Percentiles rank a stretch among this genome's conserved stretches.
Evolutionary conservation across 306 rosid genomes (phyloP).

Genomic region (Pueraria montana): DNA sequence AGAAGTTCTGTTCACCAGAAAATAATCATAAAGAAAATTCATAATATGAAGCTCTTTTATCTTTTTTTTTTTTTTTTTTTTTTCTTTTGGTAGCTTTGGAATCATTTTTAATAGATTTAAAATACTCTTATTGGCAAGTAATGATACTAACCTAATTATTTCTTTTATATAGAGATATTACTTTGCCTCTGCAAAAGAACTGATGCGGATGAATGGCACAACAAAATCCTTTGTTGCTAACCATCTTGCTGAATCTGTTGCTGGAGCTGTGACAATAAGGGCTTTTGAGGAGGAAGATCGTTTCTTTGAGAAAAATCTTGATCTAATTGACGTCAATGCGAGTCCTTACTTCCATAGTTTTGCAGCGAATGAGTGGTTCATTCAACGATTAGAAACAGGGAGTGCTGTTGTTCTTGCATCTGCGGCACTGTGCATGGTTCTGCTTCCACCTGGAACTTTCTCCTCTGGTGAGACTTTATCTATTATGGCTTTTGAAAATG

Average conservation of each 20-base stretch:
- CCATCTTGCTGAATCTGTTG: slow-evolving; percentile 87
- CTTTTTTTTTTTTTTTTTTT: no score
- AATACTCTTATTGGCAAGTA: not conserved
- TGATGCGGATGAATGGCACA: slow-evolving; percentile 88
- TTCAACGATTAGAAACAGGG: slow-evolving; percentile 76
- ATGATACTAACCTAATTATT: not conserved
- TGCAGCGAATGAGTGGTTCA: slow-evolving; percentile 89
- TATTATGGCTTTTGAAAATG: not conserved
- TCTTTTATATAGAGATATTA: slow-evolving; percentile 64
- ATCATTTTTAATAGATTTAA: not conserved
- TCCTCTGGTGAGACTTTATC: slow-evolving; percentile 63
- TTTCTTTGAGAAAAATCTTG: slow-evolving; percentile 66
- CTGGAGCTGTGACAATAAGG: slow-evolving; percentile 87
- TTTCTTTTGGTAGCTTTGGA: not conserved
- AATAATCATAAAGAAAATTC: not conserved
- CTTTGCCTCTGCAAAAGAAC: slow-evolving; percentile 81
- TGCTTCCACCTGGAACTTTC: slow-evolving; percentile 84
- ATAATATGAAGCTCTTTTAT: not conserved
- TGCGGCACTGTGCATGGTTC: slow-evolving; percentile 75
- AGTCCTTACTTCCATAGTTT: slow-evolving; percentile 82
- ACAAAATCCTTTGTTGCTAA: slow-evolving; percentile 84
- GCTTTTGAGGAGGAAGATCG: slow-evolving; percentile 84
- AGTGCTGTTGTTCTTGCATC: slow-evolving; percentile 78
- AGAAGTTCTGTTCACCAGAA: not conserved
- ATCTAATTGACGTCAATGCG: slow-evolving; percentile 75